phyloP scores from a whole-genome alignment of 2,329 filamentous ascomycete genomes.

The Fonsecaea pedrosoi region DNA sequence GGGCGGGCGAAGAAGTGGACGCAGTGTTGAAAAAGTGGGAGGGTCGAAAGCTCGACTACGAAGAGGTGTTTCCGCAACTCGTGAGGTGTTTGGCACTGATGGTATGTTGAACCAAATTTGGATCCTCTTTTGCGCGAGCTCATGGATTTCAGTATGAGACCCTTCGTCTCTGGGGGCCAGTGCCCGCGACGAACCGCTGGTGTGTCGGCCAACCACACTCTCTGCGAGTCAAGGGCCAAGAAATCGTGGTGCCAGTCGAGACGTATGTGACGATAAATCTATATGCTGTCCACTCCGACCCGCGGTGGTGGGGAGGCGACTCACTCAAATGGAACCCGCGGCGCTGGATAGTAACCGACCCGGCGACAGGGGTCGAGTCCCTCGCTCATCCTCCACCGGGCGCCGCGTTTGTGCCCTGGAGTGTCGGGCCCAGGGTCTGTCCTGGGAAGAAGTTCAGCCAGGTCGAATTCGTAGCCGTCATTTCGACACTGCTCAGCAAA shows the following conservation, averaged over 20 bases:
- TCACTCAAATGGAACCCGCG: slow-evolving; percentile 43
- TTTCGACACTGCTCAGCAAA: slow-evolving; percentile 35
- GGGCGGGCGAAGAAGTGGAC: slow-evolving; percentile 53
- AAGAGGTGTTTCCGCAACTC: slow-evolving; percentile 25
- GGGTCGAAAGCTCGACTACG: slow-evolving; percentile 19
- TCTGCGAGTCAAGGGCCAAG: slow-evolving; percentile 30
- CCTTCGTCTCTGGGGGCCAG: slow-evolving; percentile 41
- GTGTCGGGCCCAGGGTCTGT: slow-evolving; percentile 43
- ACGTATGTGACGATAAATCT: slow-evolving; percentile 38
- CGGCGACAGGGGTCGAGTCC: slow-evolving; percentile 23
- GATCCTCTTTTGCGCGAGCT: not conserved
- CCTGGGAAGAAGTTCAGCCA: slow-evolving; percentile 47
- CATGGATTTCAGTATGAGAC: slow-evolving; percentile 39
- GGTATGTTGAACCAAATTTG: slow-evolving; percentile 22
- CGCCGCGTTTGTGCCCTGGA: slow-evolving; percentile 43
- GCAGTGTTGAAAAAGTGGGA: slow-evolving; percentile 15
- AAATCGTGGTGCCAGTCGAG: slow-evolving; percentile 33
- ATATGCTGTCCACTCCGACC: slow-evolving; percentile 42
- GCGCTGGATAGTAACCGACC: slow-evolving; percentile 44
- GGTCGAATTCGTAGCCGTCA: slow-evolving; percentile 47
- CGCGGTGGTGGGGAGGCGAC: slow-evolving; percentile 42
- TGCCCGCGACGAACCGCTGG: slow-evolving; percentile 32
- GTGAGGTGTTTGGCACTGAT: slow-evolving; percentile 33
- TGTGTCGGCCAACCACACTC: slow-evolving; percentile 27
- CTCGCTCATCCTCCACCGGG: slow-evolving; percentile 23